phyloP scores from a whole-genome alignment of 495 filamentous ascomycete genomes.

The Podospora bellae-mahoneyi region DNA sequence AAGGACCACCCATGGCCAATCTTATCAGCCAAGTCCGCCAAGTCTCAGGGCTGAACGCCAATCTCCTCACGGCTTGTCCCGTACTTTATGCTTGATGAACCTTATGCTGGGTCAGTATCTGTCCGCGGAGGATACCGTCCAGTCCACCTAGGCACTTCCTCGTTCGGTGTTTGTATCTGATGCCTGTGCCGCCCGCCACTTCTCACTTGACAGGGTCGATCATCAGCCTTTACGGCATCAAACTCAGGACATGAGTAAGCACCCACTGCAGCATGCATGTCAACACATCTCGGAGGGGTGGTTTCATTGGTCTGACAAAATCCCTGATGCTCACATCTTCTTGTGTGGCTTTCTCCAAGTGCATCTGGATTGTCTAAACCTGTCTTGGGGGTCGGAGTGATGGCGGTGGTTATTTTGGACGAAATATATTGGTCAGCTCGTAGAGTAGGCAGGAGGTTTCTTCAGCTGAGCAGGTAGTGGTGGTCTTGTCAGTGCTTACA shows the following conservation, averaged over 20 bases:
- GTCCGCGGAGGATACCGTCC: not conserved
- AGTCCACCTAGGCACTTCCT: not conserved
- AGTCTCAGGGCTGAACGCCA: not conserved
- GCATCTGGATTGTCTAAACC: not conserved
- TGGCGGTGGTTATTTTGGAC: not conserved
- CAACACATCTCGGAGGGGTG: not conserved
- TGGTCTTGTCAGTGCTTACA: not conserved
- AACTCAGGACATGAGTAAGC: not conserved
- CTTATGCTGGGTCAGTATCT: not conserved
- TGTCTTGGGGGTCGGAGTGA: not conserved
- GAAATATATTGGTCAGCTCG: not conserved
- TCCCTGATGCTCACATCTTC: not conserved
- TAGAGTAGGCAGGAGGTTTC: not conserved
- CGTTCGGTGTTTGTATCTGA: not conserved
- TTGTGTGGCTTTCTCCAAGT: not conserved
- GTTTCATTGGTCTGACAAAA: not conserved
- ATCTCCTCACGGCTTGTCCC: not conserved
- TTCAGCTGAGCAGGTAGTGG: not conserved
- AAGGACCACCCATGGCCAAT: no score
- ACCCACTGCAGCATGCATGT: not conserved
- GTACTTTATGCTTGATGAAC: not conserved
- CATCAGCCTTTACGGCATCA: not conserved
- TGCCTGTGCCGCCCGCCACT: not conserved
- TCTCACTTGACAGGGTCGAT: not conserved
- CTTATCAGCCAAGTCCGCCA: not conserved